These are phyloP conservation scores for Juncus effusus DNA, from an alignment of 176 grass and related monocot genomes.

Conservation along the genomic window DNA sequence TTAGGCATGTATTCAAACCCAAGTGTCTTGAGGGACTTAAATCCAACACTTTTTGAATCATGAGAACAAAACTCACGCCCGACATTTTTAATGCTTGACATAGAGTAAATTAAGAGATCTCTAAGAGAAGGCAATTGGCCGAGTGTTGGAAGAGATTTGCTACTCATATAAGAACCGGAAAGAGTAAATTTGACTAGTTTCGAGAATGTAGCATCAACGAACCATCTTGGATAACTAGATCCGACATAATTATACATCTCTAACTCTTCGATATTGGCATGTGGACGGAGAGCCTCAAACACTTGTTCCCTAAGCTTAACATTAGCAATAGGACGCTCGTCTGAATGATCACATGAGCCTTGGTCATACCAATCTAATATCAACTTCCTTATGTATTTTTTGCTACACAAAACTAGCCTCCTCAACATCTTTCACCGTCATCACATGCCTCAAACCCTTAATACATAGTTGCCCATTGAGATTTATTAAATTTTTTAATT, in stretches of 20 bases:
- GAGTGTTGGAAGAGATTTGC: constrained; percentile 30
- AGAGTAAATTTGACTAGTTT: constrained; percentile 27
- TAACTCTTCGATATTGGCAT: constrained; percentile 29
- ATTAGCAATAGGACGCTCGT: not conserved
- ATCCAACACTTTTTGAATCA: not conserved
- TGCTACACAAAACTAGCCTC: constrained; percentile 30
- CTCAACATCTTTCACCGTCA: constrained; percentile 5
- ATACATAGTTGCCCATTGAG: constrained; percentile 30
- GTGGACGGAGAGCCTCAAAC: constrained; percentile 41
- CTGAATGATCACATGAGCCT: constrained; percentile 14
- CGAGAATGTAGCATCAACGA: constrained; percentile 33
- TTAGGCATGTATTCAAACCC: not conserved
- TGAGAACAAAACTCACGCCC: constrained; percentile 23
- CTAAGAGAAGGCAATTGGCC: constrained; percentile 37
- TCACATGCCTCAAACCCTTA: constrained; percentile 21
- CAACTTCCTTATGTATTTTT: constrained; percentile 15
- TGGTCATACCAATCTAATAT: constrained; percentile 24
- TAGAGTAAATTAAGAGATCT: constrained; percentile 16
- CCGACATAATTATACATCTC: constrained; percentile 32
- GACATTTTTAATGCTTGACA: constrained; percentile 17
- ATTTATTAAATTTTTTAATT: constrained; percentile 38
- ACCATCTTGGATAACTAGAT: constrained; percentile 38
- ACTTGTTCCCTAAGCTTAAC: constrained; percentile 28
- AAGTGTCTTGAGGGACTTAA: not conserved
- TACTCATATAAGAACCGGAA: not conserved